Percentiles rank a stretch among this genome's conserved stretches.
These are phyloP conservation scores for Monoraphidium neglectum DNA, from an alignment of 139 green algal species.

Conservation along the genomic window DNA sequence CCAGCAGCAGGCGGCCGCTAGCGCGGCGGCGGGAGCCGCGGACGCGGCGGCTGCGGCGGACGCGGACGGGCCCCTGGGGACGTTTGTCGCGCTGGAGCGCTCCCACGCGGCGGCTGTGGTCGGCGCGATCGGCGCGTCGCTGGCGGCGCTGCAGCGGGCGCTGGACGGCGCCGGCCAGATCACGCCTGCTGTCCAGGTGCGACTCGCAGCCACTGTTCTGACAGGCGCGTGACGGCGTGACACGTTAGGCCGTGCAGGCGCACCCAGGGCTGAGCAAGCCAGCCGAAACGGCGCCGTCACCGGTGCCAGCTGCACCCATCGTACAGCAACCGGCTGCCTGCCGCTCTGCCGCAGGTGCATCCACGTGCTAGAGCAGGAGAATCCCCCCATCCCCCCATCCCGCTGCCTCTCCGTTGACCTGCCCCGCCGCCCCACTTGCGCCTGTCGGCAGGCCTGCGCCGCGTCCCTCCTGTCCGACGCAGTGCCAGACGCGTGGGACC, in stretches of 20 bases:
- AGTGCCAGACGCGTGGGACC: constrained; percentile 64
- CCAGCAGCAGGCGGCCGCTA: constrained; percentile 16
- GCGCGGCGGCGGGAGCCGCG: not conserved
- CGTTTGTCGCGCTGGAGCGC: constrained; percentile 66
- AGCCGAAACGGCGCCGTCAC: not conserved
- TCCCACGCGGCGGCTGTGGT: constrained; percentile 41
- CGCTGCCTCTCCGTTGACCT: constrained; percentile 2
- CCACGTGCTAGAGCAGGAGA: not conserved
- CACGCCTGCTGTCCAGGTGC: constrained; percentile 42
- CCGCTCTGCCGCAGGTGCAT: not conserved
- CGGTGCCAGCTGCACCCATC: too few relatives aligned
- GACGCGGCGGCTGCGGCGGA: not conserved
- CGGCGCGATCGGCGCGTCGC: constrained; percentile 32
- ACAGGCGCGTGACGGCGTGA: not conserved
- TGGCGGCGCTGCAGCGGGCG: constrained; percentile 43
- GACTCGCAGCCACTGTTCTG: not conserved
- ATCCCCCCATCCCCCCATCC: not conserved
- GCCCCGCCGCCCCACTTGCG: constrained; percentile 29
- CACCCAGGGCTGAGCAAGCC: not conserved
- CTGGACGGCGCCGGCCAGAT: constrained; percentile 47
- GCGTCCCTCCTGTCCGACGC: constrained; percentile 48
- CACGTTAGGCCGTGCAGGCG: not conserved
- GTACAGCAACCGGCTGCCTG: too few relatives aligned
- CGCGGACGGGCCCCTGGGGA: constrained; percentile 39
- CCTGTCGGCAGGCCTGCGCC: constrained; percentile 42